Evolutionary conservation across 352 stramenopile genomes (phyloP).

Genomic region (Phytophthora sansomeana): DNA sequence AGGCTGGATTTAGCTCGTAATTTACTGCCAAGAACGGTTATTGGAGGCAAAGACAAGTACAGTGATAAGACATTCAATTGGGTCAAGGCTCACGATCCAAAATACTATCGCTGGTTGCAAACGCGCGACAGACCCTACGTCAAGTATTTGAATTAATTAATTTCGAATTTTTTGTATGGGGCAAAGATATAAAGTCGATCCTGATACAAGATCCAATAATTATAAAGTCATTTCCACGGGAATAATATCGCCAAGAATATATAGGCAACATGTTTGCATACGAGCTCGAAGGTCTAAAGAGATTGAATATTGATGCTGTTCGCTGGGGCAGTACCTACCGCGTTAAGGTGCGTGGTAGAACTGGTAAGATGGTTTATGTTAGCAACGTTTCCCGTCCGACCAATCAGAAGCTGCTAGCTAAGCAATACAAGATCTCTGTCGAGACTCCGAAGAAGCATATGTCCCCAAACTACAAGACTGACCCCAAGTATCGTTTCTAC

Average conservation of each 20-base stretch:
- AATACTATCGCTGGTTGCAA: conserved; percentile 6
- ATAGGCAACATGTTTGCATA: conserved; percentile 31
- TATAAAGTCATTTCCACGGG: conserved; percentile 14
- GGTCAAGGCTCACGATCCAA: not conserved
- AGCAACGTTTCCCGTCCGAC: conserved; percentile 8
- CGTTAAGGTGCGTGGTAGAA: conserved; percentile 27
- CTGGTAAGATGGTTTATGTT: conserved; percentile 24
- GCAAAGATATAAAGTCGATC: conserved; percentile 26
- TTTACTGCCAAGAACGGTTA: no score
- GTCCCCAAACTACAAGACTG: conserved; percentile 14
- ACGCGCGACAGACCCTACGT: conserved; percentile 7
- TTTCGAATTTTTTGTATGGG: conserved; percentile 17
- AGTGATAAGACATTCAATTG: no score
- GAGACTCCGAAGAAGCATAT: conserved; percentile 21
- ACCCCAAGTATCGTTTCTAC: conserved; percentile 20
- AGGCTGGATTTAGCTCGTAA: no score
- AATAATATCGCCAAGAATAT: conserved; percentile 21
- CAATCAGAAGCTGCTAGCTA: conserved; percentile 22
- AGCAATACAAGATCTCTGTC: conserved; percentile 23
- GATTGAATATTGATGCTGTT: conserved; percentile 23
- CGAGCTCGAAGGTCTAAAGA: conserved; percentile 27
- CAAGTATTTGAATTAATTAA: conserved; percentile 26
- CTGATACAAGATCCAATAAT: conserved; percentile 21
- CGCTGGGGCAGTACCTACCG: conserved; percentile 26
- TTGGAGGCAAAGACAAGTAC: no score